A percentile compares a stretch with the other conserved stretches of the same genome.
Evolutionary conservation across 805 yeast species (phyloP).

Genomic region (Ogataea degrootiae): DNA sequence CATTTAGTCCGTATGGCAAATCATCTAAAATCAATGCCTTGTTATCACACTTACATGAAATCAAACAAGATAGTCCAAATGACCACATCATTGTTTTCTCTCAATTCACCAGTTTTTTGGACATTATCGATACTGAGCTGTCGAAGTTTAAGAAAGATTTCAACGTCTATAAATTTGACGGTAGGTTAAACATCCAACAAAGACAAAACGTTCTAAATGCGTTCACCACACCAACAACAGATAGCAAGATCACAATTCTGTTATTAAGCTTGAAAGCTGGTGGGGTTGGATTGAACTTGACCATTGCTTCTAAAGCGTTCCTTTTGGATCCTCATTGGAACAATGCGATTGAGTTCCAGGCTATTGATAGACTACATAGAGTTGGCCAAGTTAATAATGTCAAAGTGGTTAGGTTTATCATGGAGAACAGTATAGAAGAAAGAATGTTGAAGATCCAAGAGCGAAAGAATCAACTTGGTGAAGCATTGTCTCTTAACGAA

Average conservation of each 20-base stretch:
- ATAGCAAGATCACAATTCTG: constrained; percentile 38
- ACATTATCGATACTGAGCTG: constrained; percentile 64
- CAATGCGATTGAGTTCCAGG: constrained; percentile 85
- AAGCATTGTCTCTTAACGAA: constrained; percentile 69
- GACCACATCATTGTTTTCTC: constrained; percentile 85
- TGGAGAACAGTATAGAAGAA: constrained; percentile 79
- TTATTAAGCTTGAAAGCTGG: constrained; percentile 84
- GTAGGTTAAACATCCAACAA: constrained; percentile 62
- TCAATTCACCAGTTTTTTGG: constrained; percentile 81
- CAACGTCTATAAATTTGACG: constrained; percentile 71
- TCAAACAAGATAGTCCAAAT: constrained; percentile 52
- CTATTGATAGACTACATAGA: constrained; percentile 85
- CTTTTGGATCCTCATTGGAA: constrained; percentile 99
- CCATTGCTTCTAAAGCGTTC: constrained; percentile 78
- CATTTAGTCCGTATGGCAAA: constrained; percentile 46
- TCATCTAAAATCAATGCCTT: constrained; percentile 75
- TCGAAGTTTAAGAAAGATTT: constrained; percentile 41
- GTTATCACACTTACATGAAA: constrained; percentile 48
- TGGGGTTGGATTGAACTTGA: constrained; percentile 87
- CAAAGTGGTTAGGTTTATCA: constrained; percentile 71
- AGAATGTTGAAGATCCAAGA: constrained; percentile 87
- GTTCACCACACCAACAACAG: constrained; percentile 36
- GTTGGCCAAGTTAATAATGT: constrained; percentile 80
- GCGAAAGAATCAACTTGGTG: constrained; percentile 75
- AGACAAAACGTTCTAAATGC: constrained; percentile 56